Conservation (phyloP, 345 rosid species). For the Boechera divaricarpa region DNA sequence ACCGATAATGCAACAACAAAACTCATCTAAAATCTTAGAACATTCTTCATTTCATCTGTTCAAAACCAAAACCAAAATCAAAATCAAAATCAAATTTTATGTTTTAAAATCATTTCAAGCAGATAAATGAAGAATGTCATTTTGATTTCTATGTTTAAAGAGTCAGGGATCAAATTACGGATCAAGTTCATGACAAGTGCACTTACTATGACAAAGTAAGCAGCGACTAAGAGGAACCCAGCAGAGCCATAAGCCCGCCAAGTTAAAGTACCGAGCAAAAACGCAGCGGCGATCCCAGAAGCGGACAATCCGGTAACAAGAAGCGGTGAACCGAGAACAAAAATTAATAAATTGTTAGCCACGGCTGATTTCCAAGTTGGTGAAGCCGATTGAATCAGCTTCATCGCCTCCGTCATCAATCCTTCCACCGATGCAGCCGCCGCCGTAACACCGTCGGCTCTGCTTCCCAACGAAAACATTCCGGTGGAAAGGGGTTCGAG, state of each 20-base stretch:
- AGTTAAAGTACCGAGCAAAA: conserved; percentile 84
- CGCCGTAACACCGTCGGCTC: conserved; percentile 28
- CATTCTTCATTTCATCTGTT: conserved; percentile 11
- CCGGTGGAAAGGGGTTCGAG: conserved; percentile 37
- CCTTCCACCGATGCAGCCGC: conserved; percentile 51
- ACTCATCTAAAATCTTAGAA: neutral
- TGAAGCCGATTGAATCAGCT: conserved; percentile 59
- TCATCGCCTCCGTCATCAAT: conserved; percentile 59
- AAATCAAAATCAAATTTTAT: neutral
- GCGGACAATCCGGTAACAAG: conserved; percentile 77
- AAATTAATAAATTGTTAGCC: conserved; percentile 76
- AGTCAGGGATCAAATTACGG: neutral
- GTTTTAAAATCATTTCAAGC: no score
- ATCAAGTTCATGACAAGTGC: conserved; percentile 11
- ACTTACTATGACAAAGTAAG: conserved; percentile 71
- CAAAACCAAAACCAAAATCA: neutral
- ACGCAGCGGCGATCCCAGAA: conserved; percentile 84
- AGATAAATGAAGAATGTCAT: no score
- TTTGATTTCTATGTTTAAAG: neutral
- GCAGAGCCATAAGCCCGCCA: conserved; percentile 95
- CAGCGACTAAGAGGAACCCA: conserved; percentile 86
- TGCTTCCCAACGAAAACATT: conserved; percentile 43
- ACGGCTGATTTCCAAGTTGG: conserved; percentile 87
- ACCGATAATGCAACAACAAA: neutral
- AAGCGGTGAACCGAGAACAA: conserved; percentile 76